A percentile compares a stretch with the other conserved stretches of the same genome.
Conservation (phyloP, 352 stramenopile species). For the Phytophthora boehmeriae region DNA sequence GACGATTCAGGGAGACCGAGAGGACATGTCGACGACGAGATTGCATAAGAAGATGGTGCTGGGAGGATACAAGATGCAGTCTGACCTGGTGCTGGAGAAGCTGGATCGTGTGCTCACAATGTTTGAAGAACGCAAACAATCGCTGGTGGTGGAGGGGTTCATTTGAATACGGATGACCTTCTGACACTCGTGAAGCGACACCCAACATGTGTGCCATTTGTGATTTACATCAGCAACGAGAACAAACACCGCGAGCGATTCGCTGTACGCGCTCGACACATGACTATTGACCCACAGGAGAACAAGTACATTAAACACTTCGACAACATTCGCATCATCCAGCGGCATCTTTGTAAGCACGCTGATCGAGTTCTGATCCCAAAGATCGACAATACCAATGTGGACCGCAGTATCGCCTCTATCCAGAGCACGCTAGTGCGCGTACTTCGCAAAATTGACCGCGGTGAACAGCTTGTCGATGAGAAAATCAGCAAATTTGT, state of each 20-base stretch:
- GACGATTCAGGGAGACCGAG: constrained; percentile 42
- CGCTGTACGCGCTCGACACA: constrained; percentile 82
- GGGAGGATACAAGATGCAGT: constrained; percentile 85
- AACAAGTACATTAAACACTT: constrained; percentile 94
- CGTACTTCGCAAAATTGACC: constrained; percentile 80
- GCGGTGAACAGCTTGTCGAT: constrained; percentile 76
- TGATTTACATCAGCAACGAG: constrained; percentile 92
- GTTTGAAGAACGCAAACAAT: constrained; percentile 85
- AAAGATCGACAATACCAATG: constrained; percentile 91
- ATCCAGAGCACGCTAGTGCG: constrained; percentile 88
- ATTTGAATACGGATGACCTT: constrained; percentile 87
- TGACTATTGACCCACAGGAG: constrained; percentile 88
- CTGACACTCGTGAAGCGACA: constrained; percentile 78
- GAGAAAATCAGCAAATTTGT: constrained; percentile 85
- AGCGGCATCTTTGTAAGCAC: constrained; percentile 86
- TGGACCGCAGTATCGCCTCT: constrained; percentile 83
- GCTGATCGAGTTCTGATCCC: constrained; percentile 86
- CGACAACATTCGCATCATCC: constrained; percentile 91
- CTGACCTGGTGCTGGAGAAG: constrained; percentile 82
- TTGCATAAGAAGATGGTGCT: constrained; percentile 86
- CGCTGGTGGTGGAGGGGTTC: constrained; percentile 88
- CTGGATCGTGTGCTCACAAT: constrained; percentile 84
- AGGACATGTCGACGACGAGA: constrained; percentile 69
- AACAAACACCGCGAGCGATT: constrained; percentile 89
- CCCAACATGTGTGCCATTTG: constrained; percentile 85